Percentiles rank a stretch among this genome's conserved stretches.
Conservation (phyloP, 2,329 filamentous ascomycete species). For the Penicillium crustosum region DNA sequence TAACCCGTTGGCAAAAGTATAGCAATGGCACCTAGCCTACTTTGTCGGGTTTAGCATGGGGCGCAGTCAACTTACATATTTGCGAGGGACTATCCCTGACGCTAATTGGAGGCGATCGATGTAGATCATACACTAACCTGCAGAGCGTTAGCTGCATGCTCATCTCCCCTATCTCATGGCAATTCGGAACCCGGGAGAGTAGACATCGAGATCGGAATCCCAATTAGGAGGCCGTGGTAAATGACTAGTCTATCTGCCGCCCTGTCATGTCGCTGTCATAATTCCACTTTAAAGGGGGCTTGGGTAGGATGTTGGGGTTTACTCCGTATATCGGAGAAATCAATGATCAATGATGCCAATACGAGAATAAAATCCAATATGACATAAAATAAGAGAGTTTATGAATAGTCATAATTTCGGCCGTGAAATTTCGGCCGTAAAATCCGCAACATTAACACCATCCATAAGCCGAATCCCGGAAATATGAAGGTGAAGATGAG, state of each 20-base stretch:
- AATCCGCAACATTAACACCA: background rate
- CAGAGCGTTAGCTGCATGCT: background rate
- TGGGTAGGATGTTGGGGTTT: background rate
- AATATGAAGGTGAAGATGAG: background rate
- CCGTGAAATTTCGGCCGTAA: background rate
- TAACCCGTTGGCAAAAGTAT: background rate
- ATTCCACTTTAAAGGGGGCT: background rate
- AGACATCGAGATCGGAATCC: too few species aligned
- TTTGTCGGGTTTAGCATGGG: background rate
- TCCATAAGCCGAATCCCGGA: background rate
- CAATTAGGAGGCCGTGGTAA: background rate
- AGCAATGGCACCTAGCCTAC: background rate
- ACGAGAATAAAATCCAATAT: too few species aligned
- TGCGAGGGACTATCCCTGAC: background rate
- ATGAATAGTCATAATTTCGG: too few species aligned
- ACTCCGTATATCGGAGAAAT: background rate
- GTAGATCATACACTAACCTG: slow-evolving; percentile 5
- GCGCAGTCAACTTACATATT: slow-evolving; percentile 10
- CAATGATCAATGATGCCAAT: background rate
- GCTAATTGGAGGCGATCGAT: slow-evolving; percentile 1
- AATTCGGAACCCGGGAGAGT: background rate
- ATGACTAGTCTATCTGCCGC: background rate
- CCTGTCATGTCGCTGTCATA: slow-evolving; percentile 1
- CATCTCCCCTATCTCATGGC: background rate
- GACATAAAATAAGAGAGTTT: too few species aligned